Conservation (phyloP, 1,284 basidiomycete species). For the Trametes polyzona region DNA sequence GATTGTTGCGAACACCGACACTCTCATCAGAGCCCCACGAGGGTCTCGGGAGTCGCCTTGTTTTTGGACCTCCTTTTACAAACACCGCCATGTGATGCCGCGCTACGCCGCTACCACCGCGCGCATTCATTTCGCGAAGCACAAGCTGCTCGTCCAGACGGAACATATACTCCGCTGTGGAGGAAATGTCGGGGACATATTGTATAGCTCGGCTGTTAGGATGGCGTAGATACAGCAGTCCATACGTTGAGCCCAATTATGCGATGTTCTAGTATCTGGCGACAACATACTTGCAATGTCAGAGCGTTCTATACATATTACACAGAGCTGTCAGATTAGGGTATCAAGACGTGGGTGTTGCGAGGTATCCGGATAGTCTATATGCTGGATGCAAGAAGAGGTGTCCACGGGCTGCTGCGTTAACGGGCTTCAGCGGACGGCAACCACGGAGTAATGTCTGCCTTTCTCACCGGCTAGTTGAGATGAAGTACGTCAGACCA, state of each 20-base stretch:
- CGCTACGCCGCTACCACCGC: too few relatives aligned
- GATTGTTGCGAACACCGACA: too few relatives aligned
- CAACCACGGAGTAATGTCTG: neutral
- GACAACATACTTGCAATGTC: neutral
- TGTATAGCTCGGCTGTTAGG: neutral
- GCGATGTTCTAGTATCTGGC: neutral
- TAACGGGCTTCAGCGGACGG: neutral
- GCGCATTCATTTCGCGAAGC: too few relatives aligned
- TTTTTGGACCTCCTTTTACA: too few relatives aligned
- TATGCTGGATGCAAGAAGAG: neutral
- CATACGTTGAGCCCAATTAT: neutral
- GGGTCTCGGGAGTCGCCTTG: too few relatives aligned
- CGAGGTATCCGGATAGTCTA: slow-evolving; percentile 14
- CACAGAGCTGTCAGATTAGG: slow-evolving; percentile 21
- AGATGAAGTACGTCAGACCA: neutral
- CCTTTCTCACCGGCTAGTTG: neutral
- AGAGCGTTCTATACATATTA: slow-evolving; percentile 15
- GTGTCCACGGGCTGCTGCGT: neutral
- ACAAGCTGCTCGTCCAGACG: too few relatives aligned
- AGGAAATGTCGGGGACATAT: too few relatives aligned
- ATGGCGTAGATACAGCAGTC: slow-evolving; percentile 1
- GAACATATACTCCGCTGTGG: too few relatives aligned
- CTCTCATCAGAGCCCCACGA: too few relatives aligned
- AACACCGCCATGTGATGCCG: too few relatives aligned
- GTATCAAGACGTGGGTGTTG: slow-evolving; percentile 14